phyloP scores from a whole-genome alignment of 2,329 filamentous ascomycete genomes.

The Myriangium duriaei region DNA sequence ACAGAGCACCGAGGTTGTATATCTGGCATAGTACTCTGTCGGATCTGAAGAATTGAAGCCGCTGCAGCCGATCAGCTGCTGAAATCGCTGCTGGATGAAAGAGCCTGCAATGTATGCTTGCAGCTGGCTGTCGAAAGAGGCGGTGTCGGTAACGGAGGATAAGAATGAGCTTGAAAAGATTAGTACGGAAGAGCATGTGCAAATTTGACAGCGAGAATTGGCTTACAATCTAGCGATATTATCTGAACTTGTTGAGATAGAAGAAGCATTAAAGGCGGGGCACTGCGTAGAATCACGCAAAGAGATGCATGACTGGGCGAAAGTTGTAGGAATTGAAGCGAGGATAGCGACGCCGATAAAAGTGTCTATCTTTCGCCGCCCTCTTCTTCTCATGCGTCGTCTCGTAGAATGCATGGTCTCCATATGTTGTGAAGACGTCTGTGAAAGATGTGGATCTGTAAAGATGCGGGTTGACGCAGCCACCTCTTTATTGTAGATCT shows the following conservation, averaged over 20 bases:
- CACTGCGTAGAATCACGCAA: slow-evolving; percentile 58
- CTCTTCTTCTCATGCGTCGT: not conserved
- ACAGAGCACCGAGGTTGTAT: slow-evolving; percentile 83
- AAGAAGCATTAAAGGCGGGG: slow-evolving; percentile 58
- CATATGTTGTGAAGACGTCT: not conserved
- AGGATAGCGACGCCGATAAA: not conserved
- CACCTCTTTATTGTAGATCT: not conserved
- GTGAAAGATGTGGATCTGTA: not conserved
- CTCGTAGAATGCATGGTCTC: not conserved
- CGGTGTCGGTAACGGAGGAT: slow-evolving; percentile 60
- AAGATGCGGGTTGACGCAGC: not conserved
- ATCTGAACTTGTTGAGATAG: slow-evolving; percentile 51
- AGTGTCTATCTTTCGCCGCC: slow-evolving; percentile 5
- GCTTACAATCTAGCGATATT: slow-evolving; percentile 52
- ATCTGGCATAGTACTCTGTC: slow-evolving; percentile 77
- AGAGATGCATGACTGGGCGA: slow-evolving; percentile 49
- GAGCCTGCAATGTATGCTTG: slow-evolving; percentile 57
- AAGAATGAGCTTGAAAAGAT: slow-evolving; percentile 60
- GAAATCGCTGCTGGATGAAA: slow-evolving; percentile 70
- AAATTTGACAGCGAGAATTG: slow-evolving; percentile 5
- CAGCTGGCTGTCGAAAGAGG: slow-evolving; percentile 67
- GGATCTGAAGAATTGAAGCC: slow-evolving; percentile 67
- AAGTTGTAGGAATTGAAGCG: slow-evolving; percentile 13
- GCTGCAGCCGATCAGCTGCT: slow-evolving; percentile 66
- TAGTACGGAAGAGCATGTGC: slow-evolving; percentile 13